These are phyloP conservation scores for Alternaria solani DNA, from an alignment of 2,329 filamentous ascomycete genomes.

Conservation along the genomic window DNA sequence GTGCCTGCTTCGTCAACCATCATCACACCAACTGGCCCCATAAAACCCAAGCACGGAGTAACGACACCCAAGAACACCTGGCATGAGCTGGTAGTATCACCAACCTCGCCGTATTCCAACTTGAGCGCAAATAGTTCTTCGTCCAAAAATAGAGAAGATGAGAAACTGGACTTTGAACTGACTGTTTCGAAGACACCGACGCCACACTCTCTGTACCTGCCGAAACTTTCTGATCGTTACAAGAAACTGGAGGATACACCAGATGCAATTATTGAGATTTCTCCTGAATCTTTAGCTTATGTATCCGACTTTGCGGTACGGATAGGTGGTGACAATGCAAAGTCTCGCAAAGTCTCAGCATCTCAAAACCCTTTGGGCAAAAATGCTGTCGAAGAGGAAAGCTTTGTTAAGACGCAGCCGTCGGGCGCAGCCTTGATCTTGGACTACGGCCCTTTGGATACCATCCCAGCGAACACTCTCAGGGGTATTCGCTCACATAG, in stretches of 20 bases:
- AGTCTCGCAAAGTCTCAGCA: slow-evolving; percentile 17
- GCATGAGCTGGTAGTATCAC: slow-evolving; percentile 56
- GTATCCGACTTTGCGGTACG: slow-evolving; percentile 81
- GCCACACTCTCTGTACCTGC: slow-evolving; percentile 84
- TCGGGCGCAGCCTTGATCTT: slow-evolving; percentile 92
- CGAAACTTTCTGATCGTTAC: slow-evolving; percentile 82
- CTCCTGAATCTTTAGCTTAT: slow-evolving; percentile 84
- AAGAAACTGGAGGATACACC: slow-evolving; percentile 72
- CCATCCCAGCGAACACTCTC: slow-evolving; percentile 86
- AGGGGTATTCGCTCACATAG: slow-evolving; percentile 84
- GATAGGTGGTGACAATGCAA: slow-evolving; percentile 72
- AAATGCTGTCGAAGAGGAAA: slow-evolving; percentile 18
- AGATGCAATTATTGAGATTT: slow-evolving; percentile 84
- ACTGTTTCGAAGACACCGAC: slow-evolving; percentile 78
- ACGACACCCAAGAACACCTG: slow-evolving; percentile 50
- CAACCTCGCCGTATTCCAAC: slow-evolving; percentile 54
- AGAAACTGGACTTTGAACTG: slow-evolving; percentile 82
- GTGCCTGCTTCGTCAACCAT: slow-evolving; percentile 51
- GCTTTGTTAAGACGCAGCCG: slow-evolving; percentile 65
- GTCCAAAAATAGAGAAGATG: slow-evolving; percentile 22
- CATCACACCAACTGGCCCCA: slow-evolving; percentile 60
- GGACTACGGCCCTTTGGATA: slow-evolving; percentile 85
- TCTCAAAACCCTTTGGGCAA: slow-evolving; percentile 53
- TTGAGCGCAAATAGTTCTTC: slow-evolving; percentile 33
- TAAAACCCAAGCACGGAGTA: slow-evolving; percentile 52